phyloP scores from a whole-genome alignment of 2,329 filamentous ascomycete genomes.

The Phialophora macrospora region DNA sequence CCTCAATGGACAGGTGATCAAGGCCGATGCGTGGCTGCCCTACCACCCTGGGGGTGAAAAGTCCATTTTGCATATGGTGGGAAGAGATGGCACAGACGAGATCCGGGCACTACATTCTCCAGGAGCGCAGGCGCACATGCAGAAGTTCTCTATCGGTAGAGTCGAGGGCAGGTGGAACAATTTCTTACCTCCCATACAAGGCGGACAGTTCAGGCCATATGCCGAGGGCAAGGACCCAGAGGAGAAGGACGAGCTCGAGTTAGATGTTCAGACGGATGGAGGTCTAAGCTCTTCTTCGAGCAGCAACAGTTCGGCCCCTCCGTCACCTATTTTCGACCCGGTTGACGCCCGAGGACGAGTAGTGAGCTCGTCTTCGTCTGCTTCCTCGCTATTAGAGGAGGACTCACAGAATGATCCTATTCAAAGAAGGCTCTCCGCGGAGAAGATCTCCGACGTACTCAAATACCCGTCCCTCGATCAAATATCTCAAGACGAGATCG shows the following conservation, averaged over 20 bases:
- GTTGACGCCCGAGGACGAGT: constrained; percentile 39
- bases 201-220: constrained; percentile 68
- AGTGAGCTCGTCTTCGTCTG: constrained; percentile 57
- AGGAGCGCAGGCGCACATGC: constrained; percentile 77
- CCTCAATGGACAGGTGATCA: constrained; percentile 78
- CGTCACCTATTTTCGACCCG: constrained; percentile 74
- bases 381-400: constrained; percentile 57
- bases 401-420: constrained; percentile 38
- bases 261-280: constrained; percentile 33
- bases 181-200: constrained; percentile 89
- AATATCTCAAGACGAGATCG: constrained; percentile 74
- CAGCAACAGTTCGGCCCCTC: constrained; percentile 49
- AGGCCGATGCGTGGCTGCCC: constrained; percentile 83
- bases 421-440: constrained; percentile 27
- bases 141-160: constrained; percentile 79
- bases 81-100: constrained; percentile 91
- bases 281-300: constrained; percentile 36
- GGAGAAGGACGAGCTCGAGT: constrained; percentile 46
- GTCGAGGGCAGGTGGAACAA: constrained; percentile 84
- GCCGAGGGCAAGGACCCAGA: constrained; percentile 45
- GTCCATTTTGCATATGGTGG: constrained; percentile 90
- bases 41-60: constrained; percentile 93
- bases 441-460: constrained; percentile 31
- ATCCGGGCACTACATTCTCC: constrained; percentile 83
- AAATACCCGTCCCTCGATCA: constrained; percentile 81